phyloP scores from a whole-genome alignment of 2,329 filamentous ascomycete species.

The Colletotrichum sp. region DNA sequence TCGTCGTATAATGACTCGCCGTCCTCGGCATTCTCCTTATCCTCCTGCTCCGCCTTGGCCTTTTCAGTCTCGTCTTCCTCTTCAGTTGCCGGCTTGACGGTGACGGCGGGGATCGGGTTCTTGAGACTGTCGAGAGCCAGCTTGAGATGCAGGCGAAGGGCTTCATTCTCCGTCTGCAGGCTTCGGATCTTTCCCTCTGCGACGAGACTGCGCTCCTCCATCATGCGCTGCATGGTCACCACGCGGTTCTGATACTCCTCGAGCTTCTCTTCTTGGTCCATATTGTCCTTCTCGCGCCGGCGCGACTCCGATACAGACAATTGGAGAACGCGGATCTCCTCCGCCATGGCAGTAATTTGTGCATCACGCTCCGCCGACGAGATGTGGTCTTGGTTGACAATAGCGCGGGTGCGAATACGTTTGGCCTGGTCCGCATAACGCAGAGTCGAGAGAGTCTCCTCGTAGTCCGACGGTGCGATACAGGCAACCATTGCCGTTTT shows the following conservation, averaged over 20 bases:
- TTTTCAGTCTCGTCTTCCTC: not conserved
- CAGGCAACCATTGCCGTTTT: slow-evolving; percentile 99
- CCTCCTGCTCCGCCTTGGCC: slow-evolving; percentile 26
- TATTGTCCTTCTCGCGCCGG: slow-evolving; percentile 76
- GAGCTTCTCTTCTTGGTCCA: slow-evolving; percentile 80
- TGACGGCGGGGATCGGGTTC: slow-evolving; percentile 81
- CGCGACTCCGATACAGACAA: slow-evolving; percentile 71
- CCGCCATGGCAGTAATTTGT: slow-evolving; percentile 92
- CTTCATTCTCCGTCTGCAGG: slow-evolving; percentile 88
- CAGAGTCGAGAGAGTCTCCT: slow-evolving; percentile 94
- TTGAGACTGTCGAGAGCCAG: slow-evolving; percentile 85
- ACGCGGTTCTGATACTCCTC: slow-evolving; percentile 97
- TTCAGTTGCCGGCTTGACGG: slow-evolving; percentile 32
- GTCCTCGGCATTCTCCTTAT: slow-evolving; percentile 66
- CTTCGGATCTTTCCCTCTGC: slow-evolving; percentile 93
- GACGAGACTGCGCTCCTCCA: slow-evolving; percentile 92
- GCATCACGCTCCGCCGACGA: slow-evolving; percentile 92
- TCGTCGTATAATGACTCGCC: slow-evolving; percentile 50
- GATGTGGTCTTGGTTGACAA: slow-evolving; percentile 95
- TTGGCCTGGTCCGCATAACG: slow-evolving; percentile 98
- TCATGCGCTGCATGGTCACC: slow-evolving; percentile 86
- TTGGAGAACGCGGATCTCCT: slow-evolving; percentile 88
- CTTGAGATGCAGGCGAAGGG: slow-evolving; percentile 84
- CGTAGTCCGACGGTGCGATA: slow-evolving; percentile 93
- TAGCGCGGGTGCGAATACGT: slow-evolving; percentile 90